Percentiles rank a stretch among this genome's conserved stretches.
phyloP scores from a whole-genome alignment of 805 yeast species.

The Saturnispora saitoi region DNA sequence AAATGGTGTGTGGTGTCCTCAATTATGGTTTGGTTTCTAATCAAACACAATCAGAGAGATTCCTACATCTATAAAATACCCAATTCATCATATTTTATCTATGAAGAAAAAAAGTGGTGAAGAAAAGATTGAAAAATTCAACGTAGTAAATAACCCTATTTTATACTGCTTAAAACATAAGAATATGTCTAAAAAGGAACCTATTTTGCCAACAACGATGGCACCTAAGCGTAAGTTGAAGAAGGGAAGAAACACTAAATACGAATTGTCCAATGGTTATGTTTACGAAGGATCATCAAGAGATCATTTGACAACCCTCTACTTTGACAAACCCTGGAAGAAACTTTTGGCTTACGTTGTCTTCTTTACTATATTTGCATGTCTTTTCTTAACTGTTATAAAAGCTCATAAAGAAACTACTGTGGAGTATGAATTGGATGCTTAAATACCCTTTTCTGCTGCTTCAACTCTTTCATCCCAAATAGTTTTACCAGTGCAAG shows the following conservation, averaged over 20 bases:
- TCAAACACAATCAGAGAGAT: constrained; percentile 2
- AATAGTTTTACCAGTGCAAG: constrained; percentile 89
- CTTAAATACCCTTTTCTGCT: constrained; percentile 41
- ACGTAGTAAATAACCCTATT: background rate
- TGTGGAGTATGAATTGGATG: constrained; percentile 12
- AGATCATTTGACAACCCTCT: background rate
- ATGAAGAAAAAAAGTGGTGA: background rate
- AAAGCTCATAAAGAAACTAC: background rate
- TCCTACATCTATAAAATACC: constrained; percentile 5
- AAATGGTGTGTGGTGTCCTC: constrained; percentile 1
- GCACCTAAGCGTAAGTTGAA: constrained; percentile 3
- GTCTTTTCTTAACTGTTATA: constrained; percentile 8
- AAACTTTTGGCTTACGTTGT: constrained; percentile 11
- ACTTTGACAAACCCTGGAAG: constrained; percentile 8
- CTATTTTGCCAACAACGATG: background rate
- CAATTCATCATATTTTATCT: constrained; percentile 2
- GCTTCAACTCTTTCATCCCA: constrained; percentile 94
- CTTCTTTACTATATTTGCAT: constrained; percentile 10
- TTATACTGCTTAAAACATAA: background rate
- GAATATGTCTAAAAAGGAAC: background rate
- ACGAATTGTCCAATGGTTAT: constrained; percentile 2
- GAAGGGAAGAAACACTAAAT: constrained; percentile 4
- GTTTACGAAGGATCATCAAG: constrained; percentile 2
- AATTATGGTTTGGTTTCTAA: background rate
- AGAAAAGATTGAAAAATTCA: background rate